phyloP scores from a whole-genome alignment of 163 green algal species.

The Scenedesmus sp. region DNA sequence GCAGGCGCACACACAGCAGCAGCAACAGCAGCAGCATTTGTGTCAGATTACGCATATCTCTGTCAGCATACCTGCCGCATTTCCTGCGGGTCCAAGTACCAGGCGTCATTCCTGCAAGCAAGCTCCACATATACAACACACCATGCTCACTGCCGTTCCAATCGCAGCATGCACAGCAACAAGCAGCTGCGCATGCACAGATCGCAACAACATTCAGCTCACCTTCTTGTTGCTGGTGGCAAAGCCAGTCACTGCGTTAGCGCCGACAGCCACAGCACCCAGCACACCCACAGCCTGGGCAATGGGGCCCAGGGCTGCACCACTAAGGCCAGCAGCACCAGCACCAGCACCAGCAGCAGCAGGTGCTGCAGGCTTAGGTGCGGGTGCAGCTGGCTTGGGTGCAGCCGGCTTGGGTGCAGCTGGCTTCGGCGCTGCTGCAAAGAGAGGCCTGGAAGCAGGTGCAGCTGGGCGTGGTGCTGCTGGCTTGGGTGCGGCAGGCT shows the following conservation, averaged over 20 bases:
- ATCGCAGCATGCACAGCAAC: background rate
- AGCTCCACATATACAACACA: too few relatives aligned
- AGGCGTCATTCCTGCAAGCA: too few relatives aligned
- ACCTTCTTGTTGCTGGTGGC: constrained; percentile 17
- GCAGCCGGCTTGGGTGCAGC: background rate
- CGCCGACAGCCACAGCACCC: constrained; percentile 19
- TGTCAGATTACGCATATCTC: background rate
- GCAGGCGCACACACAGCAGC: background rate
- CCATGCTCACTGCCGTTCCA: too few relatives aligned
- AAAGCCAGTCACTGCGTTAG: background rate
- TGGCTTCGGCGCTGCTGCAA: background rate
- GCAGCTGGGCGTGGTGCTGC: background rate
- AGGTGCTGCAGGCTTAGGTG: constrained; percentile 13
- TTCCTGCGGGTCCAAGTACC: too few relatives aligned
- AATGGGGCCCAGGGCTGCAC: background rate
- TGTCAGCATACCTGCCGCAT: too few relatives aligned
- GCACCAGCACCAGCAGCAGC: background rate
- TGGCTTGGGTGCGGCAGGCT: background rate
- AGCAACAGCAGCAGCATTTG: background rate
- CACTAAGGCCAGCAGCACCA: background rate
- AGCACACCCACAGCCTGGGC: constrained; percentile 37
- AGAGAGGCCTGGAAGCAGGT: background rate
- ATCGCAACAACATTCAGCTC: background rate
- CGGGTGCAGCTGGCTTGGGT: background rate
- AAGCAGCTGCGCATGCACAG: too few relatives aligned